A percentile compares a stretch with the other conserved stretches of the same genome.
phyloP scores from a whole-genome alignment of 805 yeast genomes.

The Suhomyces xylopsoci region DNA sequence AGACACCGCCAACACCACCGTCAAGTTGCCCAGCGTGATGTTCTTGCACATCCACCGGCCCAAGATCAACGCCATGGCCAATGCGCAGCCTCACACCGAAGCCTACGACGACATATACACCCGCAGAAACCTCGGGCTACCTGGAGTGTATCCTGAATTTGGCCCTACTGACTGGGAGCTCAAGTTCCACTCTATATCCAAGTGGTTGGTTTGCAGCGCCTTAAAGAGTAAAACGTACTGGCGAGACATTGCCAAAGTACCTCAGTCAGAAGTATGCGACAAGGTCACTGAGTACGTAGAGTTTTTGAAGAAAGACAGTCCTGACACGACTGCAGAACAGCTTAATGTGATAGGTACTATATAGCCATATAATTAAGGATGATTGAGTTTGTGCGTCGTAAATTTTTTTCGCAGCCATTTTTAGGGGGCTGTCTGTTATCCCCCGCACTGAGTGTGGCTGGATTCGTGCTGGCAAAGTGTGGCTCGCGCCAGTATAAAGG shows the following conservation, averaged over 20 bases:
- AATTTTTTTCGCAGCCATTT: background rate
- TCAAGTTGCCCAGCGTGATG: slow-evolving; percentile 19
- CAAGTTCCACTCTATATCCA: slow-evolving; percentile 28
- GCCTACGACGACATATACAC: slow-evolving; percentile 16
- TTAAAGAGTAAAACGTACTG: slow-evolving; percentile 21
- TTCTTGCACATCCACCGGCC: slow-evolving; percentile 35
- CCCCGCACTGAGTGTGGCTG: background rate
- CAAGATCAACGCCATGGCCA: slow-evolving; percentile 28
- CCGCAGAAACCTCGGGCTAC: slow-evolving; percentile 22
- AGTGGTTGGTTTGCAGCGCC: slow-evolving; percentile 30
- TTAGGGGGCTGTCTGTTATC: background rate
- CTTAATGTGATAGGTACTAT: slow-evolving; percentile 2
- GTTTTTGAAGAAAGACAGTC: slow-evolving; percentile 19
- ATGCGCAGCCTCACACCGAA: slow-evolving; percentile 11
- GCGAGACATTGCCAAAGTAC: slow-evolving; percentile 13
- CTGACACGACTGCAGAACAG: slow-evolving; percentile 7
- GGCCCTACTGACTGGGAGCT: slow-evolving; percentile 33
- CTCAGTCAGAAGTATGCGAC: slow-evolving; percentile 17
- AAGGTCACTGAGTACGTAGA: slow-evolving; percentile 19
- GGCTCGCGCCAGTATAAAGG: background rate
- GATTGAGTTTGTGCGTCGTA: background rate
- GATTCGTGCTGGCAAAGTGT: background rate
- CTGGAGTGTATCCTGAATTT: slow-evolving; percentile 16
- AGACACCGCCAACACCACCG: slow-evolving; percentile 1
- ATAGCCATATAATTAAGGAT: background rate